Evolutionary conservation across 202 grass and related monocot species (phyloP).

Genomic region (Schoenoplectus tabernaemontani): DNA sequence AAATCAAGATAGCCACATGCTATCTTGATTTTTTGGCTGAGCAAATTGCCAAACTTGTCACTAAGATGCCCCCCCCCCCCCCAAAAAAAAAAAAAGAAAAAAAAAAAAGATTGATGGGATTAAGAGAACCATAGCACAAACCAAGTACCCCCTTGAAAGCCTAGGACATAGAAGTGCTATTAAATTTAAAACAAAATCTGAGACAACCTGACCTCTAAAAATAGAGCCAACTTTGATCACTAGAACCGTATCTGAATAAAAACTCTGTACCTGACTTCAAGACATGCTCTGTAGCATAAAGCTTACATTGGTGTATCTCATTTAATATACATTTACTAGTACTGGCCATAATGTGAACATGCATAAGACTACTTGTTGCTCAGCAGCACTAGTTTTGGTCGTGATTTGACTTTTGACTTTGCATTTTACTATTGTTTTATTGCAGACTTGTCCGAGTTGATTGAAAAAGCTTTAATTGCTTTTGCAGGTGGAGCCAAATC

Average conservation of each 20-base stretch:
- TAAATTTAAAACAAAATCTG: background rate
- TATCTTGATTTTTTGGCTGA: background rate
- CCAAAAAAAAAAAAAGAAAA: no score
- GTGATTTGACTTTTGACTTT: background rate
- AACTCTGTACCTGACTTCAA: background rate
- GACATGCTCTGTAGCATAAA: background rate
- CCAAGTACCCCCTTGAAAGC: background rate
- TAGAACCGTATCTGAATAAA: background rate
- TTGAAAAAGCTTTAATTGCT: background rate
- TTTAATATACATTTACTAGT: background rate
- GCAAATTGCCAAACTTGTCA: background rate
- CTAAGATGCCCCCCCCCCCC: background rate
- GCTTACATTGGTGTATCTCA: background rate
- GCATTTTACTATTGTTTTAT: slow-evolving; percentile 1
- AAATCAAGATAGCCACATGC: background rate
- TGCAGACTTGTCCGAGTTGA: background rate
- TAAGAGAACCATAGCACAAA: background rate
- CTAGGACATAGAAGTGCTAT: background rate
- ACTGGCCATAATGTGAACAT: background rate
- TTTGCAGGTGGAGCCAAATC: slow-evolving; percentile 92
- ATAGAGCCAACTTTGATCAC: background rate
- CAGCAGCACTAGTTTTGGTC: background rate
- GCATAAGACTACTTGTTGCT: background rate
- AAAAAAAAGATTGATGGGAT: background rate
- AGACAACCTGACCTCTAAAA: background rate